Base-by-base conservation (phyloP, 2,329 filamentous ascomycete species). In the Aspergillus persii region DNA sequence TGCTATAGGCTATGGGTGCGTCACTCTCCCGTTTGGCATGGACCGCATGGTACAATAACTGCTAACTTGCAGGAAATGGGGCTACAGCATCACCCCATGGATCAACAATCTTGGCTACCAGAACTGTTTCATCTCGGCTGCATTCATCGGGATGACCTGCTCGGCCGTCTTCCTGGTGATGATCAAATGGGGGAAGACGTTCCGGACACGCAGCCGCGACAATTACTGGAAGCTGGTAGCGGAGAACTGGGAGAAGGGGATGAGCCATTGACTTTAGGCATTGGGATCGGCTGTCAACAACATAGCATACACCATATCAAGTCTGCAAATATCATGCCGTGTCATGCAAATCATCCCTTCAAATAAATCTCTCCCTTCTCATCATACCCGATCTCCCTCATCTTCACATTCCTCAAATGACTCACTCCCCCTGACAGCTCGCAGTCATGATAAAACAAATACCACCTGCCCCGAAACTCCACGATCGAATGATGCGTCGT, bases 401-500 rank as follows among this genome's bases (percentile, higher is more conserved):
- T 85, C 81, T 92, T 91, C 44, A 92, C 89, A 64, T 83, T 87
- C 60, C 90, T 78, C 75, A 93, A 70, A 72, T 93, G 89, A 68
- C 88, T 85, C 54, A 89, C 84, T 0, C 89, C 89, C 15, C 81
- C 80, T 56, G 86, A 89, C 57, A 91, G 72, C 70, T 86, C 84
- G 60, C 86, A 86, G 76, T 92, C 90, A 70, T 92, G 90, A 71
- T 92, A 86, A 72, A 92, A 92, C 58, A 93, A 72, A 74, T 85
- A 92, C 85, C 89, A 92, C 63, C 82, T 84, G 3, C 83, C 87
- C 74, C 85, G 72, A 69, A 89, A 91, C 79, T 92, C 88, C 8
- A 88, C 88, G 65, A 93, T 88, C 3, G 86, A 90, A 73, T 92
- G 90, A 76, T 92, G 90, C 56, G 90, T 93, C 48, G 90, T 92